phyloP scores from a whole-genome alignment of 2,329 filamentous ascomycete genomes.

The Arthrobotrys sinensis region DNA sequence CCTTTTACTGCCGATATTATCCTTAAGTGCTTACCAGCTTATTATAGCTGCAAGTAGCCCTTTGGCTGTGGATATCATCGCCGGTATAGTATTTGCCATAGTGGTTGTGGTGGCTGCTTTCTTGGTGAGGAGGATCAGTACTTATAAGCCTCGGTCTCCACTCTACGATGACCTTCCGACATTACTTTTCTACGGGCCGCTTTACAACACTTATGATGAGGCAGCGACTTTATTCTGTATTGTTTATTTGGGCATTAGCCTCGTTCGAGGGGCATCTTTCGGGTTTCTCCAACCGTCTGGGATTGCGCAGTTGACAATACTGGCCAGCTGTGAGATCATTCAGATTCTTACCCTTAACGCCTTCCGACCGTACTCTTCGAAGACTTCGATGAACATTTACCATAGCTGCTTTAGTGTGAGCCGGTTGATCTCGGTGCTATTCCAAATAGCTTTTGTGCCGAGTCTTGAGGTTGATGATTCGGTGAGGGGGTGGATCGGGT shows the following conservation, averaged over 20 bases:
- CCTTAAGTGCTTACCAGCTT: constrained; percentile 91
- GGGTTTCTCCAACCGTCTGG: constrained; percentile 93
- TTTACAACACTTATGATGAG: constrained; percentile 98
- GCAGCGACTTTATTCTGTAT: constrained; percentile 91
- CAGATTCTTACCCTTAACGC: constrained; percentile 88
- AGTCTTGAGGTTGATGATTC: constrained; percentile 83
- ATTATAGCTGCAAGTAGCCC: constrained; percentile 80
- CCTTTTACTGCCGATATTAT: constrained; percentile 87
- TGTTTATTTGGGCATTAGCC: constrained; percentile 85
- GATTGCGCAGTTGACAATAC: constrained; percentile 89
- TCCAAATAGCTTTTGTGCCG: constrained; percentile 88
- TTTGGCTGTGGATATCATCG: constrained; percentile 78
- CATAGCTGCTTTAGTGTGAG: constrained; percentile 86
- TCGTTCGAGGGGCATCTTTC: constrained; percentile 89
- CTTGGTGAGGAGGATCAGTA: constrained; percentile 81
- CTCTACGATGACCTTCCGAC: constrained; percentile 95
- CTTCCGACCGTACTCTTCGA: constrained; percentile 88
- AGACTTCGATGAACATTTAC: constrained; percentile 98
- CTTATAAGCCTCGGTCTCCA: constrained; percentile 62
- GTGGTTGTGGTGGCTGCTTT: constrained; percentile 80
- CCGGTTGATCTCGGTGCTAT: constrained; percentile 80
- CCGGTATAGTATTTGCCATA: constrained; percentile 73
- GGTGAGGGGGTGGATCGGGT: constrained; percentile 93
- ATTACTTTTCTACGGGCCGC: constrained; percentile 87
- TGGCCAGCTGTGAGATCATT: constrained; percentile 95